These are phyloP conservation scores for Penicillium sp. DNA, from an alignment of 2,329 filamentous ascomycete genomes.

Conservation along the genomic window DNA sequence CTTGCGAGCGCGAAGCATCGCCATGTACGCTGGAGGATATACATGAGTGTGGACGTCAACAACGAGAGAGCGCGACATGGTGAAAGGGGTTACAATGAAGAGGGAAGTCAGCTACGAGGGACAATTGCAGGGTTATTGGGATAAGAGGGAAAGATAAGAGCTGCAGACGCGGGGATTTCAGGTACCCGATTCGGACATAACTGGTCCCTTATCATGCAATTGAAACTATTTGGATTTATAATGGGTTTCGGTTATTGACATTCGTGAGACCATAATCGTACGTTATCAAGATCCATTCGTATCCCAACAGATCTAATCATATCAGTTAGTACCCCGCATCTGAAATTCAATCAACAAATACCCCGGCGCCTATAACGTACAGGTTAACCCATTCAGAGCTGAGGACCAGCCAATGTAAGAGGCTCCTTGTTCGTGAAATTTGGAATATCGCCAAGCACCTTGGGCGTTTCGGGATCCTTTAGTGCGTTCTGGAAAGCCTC, in stretches of 20 bases:
- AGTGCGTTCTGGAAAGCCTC: slow-evolving; percentile 13
- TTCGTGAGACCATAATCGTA: neutral
- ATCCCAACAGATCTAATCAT: neutral
- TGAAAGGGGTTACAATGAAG: neutral
- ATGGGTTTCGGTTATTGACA: neutral
- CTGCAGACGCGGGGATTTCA: slow-evolving; percentile 5
- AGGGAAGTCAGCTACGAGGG: neutral
- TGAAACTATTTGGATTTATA: neutral
- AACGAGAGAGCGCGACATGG: slow-evolving; percentile 37
- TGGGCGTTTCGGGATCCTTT: slow-evolving; percentile 1
- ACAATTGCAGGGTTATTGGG: neutral
- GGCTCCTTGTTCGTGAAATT: slow-evolving; percentile 24
- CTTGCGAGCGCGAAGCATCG: slow-evolving; percentile 52
- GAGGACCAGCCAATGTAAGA: slow-evolving; percentile 15
- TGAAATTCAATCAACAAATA: neutral
- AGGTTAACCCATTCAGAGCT: slow-evolving; percentile 2
- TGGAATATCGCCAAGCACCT: slow-evolving; percentile 19
- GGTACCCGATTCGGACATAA: neutral
- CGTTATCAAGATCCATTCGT: neutral
- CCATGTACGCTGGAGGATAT: slow-evolving; percentile 58
- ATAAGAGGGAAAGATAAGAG: slow-evolving; percentile 6
- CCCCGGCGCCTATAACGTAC: neutral
- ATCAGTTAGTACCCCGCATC: neutral
- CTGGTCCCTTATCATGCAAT: neutral
- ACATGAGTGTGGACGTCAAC: slow-evolving; percentile 62